A percentile compares a stretch with the other conserved stretches of the same genome.
Evolutionary conservation across 2,329 filamentous ascomycete species (phyloP).

Genomic region (Aspergillus japonicus): DNA sequence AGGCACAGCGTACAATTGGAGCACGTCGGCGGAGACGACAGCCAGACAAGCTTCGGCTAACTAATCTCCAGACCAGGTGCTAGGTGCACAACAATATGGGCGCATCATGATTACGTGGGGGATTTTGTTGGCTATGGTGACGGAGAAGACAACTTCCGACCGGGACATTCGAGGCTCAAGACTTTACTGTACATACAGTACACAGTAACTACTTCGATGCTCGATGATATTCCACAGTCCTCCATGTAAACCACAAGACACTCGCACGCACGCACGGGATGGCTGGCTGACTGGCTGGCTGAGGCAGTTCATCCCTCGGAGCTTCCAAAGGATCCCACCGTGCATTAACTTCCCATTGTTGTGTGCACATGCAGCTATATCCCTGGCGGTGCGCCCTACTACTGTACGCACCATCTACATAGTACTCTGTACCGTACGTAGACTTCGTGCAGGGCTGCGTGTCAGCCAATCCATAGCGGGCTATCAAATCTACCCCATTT

Average conservation of each 20-base stretch:
- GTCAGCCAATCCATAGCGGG: neutral
- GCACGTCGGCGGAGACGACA: neutral
- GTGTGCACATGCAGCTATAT: neutral
- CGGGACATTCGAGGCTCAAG: neutral
- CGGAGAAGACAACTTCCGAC: neutral
- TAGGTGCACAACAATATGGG: neutral
- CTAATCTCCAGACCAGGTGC: neutral
- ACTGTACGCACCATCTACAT: neutral
- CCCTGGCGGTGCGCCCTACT: neutral
- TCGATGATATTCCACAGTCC: too few species aligned
- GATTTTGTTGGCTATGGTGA: neutral
- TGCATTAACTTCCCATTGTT: too few species aligned
- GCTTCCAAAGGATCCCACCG: too few species aligned
- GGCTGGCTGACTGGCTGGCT: too few species aligned
- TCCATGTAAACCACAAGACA: too few species aligned
- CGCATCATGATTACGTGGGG: constrained; percentile 3
- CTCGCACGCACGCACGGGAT: too few species aligned
- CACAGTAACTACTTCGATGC: too few species aligned
- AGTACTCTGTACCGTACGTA: neutral
- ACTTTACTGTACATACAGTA: too few species aligned
- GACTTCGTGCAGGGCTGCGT: neutral
- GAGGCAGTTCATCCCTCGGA: too few species aligned
- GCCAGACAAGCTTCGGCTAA: constrained; percentile 4
- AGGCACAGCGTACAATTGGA: constrained; percentile 6
- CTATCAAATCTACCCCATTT: neutral